A percentile compares a stretch with the other conserved stretches of the same genome.
phyloP scores from a whole-genome alignment of 1,284 basidiomycete genomes.

The Neolentinus lepideus region DNA sequence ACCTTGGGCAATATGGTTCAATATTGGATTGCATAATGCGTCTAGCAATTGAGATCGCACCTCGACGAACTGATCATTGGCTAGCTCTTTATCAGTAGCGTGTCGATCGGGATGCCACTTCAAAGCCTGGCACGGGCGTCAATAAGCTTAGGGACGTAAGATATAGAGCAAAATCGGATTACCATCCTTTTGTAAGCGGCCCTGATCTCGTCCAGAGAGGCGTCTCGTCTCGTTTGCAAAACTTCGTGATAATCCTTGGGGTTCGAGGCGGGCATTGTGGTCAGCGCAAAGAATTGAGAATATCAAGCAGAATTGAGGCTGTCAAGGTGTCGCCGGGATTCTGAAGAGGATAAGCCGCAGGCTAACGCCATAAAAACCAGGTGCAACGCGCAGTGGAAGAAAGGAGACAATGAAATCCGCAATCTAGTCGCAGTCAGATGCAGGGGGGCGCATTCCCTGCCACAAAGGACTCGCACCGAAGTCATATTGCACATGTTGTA shows the following conservation, averaged over 20 bases:
- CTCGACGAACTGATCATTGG: background rate
- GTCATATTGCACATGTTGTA: background rate
- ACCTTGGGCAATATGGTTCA: background rate
- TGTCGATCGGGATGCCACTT: background rate
- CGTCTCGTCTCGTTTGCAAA: background rate
- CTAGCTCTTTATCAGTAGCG: background rate
- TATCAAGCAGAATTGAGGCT: background rate
- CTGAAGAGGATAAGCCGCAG: background rate
- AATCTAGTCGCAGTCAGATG: background rate
- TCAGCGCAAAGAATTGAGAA: background rate
- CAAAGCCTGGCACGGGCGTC: background rate
- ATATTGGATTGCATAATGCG: too few relatives aligned
- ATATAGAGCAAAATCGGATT: background rate
- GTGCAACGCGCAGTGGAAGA: background rate
- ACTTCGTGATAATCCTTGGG: background rate
- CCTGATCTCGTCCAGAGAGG: constrained; percentile 1
- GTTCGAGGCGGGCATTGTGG: background rate
- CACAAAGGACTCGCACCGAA: background rate
- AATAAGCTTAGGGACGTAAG: background rate
- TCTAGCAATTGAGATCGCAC: background rate
- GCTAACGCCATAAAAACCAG: background rate
- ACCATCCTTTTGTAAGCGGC: constrained; percentile 1
- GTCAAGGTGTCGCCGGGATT: background rate
- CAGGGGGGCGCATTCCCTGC: background rate
- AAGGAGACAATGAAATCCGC: background rate